Evolutionary conservation across 176 grass and related monocot genomes (phyloP), one percentile per base, ranked within the genome.

Genomic region (Pharus latifolius): DNA sequence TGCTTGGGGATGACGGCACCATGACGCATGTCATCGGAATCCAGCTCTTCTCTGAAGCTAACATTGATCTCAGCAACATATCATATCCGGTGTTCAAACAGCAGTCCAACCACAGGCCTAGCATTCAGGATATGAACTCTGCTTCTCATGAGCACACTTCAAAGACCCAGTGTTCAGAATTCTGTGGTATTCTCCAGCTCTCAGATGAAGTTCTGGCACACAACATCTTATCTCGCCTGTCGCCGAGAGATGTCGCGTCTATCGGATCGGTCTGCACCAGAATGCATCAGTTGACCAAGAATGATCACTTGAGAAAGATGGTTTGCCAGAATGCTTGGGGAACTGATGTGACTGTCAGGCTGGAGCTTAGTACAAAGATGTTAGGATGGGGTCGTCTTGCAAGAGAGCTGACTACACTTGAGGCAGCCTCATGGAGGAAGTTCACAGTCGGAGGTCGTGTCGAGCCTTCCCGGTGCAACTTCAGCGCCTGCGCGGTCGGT

Each of bases 311-410:
- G 51, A 93, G 90, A 48, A 99, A 91, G 75, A 76, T 94, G 67
- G 95, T 94, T 16, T 99, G 95, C 54, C 90, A 99, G 42, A 99
- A 99, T 25, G 87, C 95, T 0, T 99, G 95, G 95, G 95, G 95
- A 76, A 83, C 78, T 83, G 95, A 99, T 35, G 80, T 84, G 51
- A 91, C 95, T 54, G 55, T 93, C 15, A 82, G 77, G 58, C 78
- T 99, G 70, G 95, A 99, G 71, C 83, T 82, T 65, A 88, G 90
- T 60, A 99, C 95, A 30, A 90, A 82, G 79, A 87, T 62, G 74
- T 28, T 99, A 43, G 82, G 82, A 15, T 99, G 95, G 95, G 87
- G 95, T 56, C 87, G 95, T 25, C 87, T 99, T 64, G 95, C 95
- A 53, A 88, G 95, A 76, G 95, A 99, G 57, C 75, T 99, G 25